Base-by-base conservation (phyloP, 129 eudicot species). In the Pseudognaphalium luteoalbum region DNA sequence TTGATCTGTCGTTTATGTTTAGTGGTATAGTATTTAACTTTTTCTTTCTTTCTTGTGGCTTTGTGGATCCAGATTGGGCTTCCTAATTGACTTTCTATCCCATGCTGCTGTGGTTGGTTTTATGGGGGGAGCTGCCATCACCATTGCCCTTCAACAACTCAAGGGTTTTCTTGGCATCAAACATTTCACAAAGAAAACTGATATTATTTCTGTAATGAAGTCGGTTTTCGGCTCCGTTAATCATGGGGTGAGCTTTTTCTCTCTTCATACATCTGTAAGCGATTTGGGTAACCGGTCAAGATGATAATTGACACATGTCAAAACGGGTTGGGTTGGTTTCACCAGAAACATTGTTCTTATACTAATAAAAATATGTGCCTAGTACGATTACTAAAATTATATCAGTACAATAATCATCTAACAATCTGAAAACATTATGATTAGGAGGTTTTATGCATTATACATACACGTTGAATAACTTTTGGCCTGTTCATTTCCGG, bases 31-130 rank as follows among this genome's bases (percentile, higher is more conserved):
- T 25, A 25, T 25, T 25, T 25, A 25, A 25, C 1, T 25, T 25
- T 25, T 25, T 25, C 28, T 25, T 25, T 25, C 28, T 25, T 25
- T 25, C 28, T 25, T 25, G 28, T 25, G 28, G 28, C 28, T 25
- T 25, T 25, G 28, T 25, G 28, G 28, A 25, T 25, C 51, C 81
- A 92, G 98, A 77, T 84, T 92, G 84, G 96, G 96, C 14, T 92
- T 92, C 79, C 56, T 92, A 11, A 89, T 89, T 1, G 93, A 89
- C 82, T 92, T 89, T 76, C 76, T 92, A 68, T 88, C 96, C 28
- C 94, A 92, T 84, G 97, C 97, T 68, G 97, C 97, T 41, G 87
- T 89, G 39, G 97, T 90, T 30, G 96, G 96, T 32, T 90, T 90
- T 73, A 90, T 90, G 96, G 96, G 83, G 7, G 96, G 96, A 63